Base-by-base conservation (phyloP, 306 rosid species). In the Trifolium pratense region DNA sequence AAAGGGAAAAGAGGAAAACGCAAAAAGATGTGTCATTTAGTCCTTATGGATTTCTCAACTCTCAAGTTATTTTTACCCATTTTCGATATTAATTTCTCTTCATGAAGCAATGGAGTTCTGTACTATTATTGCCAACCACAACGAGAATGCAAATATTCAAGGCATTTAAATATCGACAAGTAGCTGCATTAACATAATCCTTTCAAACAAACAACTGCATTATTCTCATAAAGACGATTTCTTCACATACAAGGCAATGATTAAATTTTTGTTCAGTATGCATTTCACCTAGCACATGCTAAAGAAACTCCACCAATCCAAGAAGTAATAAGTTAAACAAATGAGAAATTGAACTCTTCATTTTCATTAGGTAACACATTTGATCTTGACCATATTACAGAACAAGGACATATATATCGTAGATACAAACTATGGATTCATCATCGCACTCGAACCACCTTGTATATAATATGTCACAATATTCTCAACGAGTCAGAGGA, bases 241-340 rank as follows among this genome's bases (percentile, higher is more conserved):
- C 58, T 70, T 70, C 34, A 77, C 5, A 25, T 69, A 18, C 60
- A 78, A 14, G 58, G 67, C 36, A 63, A 53, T 14, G 55, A 46
- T 17, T 13, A 73, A 56, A 40, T 39, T 49, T 25, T 23, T 45
- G 15, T 70, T 49, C 32, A 29, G 74, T 17, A 9, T 42, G 31
- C 26, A 37, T n/a, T 72, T 72, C 34, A 32, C 43, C 74, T 20
- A 20, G 17, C 17, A 80, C 55, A 55, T n/a, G 61, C 70, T 53
- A 43, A 45, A 63, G 45, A 70, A 80, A 32, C 59, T 14, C 13
- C 45, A 29, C 32, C 32, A 29, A 64, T 55, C 75, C 64, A 52
- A 16, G 32, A 23, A n/a, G 16, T 16, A 58, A 45, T 5, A 6
- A 66, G 1, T 7, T 17, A 29, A 12, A 32, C 29, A 14, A 71